Evolutionary conservation across 2,329 filamentous ascomycete species (phyloP), one percentile per base, ranked within the genome.

Genomic region (Cladosporium sp.): DNA sequence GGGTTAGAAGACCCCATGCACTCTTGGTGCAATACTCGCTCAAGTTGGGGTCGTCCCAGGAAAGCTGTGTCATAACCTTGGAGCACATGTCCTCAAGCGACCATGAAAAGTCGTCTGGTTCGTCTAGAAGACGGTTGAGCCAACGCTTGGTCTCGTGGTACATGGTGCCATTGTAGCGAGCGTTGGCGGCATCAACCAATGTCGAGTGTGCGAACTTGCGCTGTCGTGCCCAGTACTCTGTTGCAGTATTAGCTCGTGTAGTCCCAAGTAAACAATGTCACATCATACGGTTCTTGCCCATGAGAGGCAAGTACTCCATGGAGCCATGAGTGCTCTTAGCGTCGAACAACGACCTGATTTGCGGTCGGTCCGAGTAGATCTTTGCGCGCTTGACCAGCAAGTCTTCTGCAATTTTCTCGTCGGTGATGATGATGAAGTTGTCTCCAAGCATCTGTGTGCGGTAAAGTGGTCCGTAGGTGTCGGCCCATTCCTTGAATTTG

Each of bases 41-140:
- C 34, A 77, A 59, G 37, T 63, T 66, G 6, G 73, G 68, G 47
- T 80, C 74, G 52, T 79, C 78, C 77, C 77, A 80, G 12, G 75
- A 76, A 39, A 80, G 59, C 47, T 72, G 68, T 43, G 73, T 76
- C 75, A 80, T 79, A 49, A 80, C 70, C 61, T 80, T 80, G n/a
- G 78, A 75, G 13, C 76, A 71, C 75, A 80, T 78, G 55, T 81
- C 77, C 57, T 81, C 77, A 4, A 81, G 68, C 0, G 72, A 73
- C 58, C 69, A 72, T 8, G 66, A 64, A 55, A 80, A 80, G 61
- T 73, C 66, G 53, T 79, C 76, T 1, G 77, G 77, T 38, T 78
- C 68, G 22, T 73, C 67, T 22, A 80, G 60, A 5, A 80, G 65
- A 24, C 72, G 66, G 49, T 68, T 72, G 38, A 80, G 63, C 74